phyloP scores from a whole-genome alignment of 75 land plant species.

The Cryptomeria japonica region DNA sequence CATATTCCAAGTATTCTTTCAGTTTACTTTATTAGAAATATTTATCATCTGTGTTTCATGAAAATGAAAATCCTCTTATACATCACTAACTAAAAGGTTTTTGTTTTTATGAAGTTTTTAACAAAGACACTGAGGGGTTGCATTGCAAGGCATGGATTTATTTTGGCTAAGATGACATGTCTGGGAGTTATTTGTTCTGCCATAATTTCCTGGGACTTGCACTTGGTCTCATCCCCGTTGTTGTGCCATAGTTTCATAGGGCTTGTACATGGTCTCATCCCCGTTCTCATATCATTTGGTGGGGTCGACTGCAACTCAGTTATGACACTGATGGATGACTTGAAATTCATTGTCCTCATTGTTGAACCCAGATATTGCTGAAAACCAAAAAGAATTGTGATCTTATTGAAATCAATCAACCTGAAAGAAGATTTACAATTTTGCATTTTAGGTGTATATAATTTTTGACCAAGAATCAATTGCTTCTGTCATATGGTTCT shows the following conservation, averaged over 20 bases:
- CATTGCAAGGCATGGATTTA: background rate
- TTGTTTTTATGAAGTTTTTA: background rate
- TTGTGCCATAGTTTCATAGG: background rate
- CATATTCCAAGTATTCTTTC: background rate
- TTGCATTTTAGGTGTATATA: too few relatives aligned
- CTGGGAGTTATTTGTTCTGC: background rate
- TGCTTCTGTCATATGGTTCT: background rate
- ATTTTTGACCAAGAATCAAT: background rate
- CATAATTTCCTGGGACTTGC: background rate
- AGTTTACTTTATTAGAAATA: background rate
- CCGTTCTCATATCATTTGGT: background rate
- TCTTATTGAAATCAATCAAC: too few relatives aligned
- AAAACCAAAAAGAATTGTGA: background rate
- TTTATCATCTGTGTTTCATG: background rate
- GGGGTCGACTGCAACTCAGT: background rate
- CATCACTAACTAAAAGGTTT: background rate
- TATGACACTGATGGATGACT: background rate
- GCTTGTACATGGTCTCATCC: background rate
- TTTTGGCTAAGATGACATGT: background rate
- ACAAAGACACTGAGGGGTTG: background rate
- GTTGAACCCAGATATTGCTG: background rate
- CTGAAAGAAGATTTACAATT: too few relatives aligned
- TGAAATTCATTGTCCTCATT: background rate
- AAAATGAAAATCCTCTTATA: background rate
- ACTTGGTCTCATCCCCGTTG: background rate